Base-by-base conservation (phyloP, 2,329 filamentous ascomycete genomes). In the Sclerotinia trifoliorum region DNA sequence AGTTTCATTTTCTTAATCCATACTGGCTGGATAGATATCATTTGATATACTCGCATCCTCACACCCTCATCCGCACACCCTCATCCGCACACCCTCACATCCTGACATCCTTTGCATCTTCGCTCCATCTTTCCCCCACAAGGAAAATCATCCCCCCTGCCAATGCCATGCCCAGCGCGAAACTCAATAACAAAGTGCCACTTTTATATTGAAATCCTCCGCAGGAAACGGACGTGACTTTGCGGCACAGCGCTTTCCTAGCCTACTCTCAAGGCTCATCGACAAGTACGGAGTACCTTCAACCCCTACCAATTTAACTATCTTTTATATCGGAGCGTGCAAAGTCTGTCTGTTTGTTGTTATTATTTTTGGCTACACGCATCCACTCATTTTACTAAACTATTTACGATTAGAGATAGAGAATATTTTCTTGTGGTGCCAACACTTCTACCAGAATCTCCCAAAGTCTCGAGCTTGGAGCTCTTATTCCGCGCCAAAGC, bases 181-280 rank as follows among this genome's bases (percentile, higher is more conserved):
- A 62, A 62, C 26, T 49, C 58, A 35, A 42, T 5, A 39, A 32
- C 19, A 13, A 61, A 44, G 57, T 44, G n/a, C 57, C 46, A 60
- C 39, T 60, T 52, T 46, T 29, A 60, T 32, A 48, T 46, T 39
- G 39, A 35, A 64, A 54, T 54, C 58, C 11, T 62, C 29, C 26
- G 21, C 29, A 15, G 44, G 5, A 55, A 48, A 63, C 35, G 65
- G 57, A 63, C 35, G 65, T 55, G 26, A 56, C 26, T 56, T 39
- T 56, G 60, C 66, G 66, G 66, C 66, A 67, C 66, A 64, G 66
- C 65, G 55, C 65, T 51, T 61, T 46, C 44, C 48, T n/a, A 19
- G 21, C 24, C n/a, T 32, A 26, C 49, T 55, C 52, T 55, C 52
- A 65, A 21, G 29, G 44, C 49, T 55, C 52, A 57, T 26, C 29